phyloP scores from a whole-genome alignment of 2,329 filamentous ascomycete genomes.

The Fusarium sp. region DNA sequence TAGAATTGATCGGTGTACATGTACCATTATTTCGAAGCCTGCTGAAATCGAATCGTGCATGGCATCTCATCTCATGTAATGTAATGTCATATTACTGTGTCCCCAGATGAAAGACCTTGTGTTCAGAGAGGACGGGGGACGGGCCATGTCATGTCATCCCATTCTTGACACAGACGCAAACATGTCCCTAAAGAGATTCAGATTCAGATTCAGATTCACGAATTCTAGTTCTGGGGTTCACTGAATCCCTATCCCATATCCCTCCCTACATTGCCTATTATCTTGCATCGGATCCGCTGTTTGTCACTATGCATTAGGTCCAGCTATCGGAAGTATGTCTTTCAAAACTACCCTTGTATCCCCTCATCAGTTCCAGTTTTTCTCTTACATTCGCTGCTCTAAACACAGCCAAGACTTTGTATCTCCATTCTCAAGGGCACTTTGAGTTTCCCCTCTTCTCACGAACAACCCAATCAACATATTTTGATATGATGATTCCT shows the following conservation, averaged over 20 bases:
- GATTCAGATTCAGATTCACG: neutral
- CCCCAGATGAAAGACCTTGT: conserved; percentile 7
- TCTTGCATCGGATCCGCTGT: conserved; percentile 20
- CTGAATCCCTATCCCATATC: neutral
- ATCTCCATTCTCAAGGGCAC: neutral
- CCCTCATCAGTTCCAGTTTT: conserved; percentile 10
- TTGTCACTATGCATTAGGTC: conserved; percentile 9
- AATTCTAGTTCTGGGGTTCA: neutral
- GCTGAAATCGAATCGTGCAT: conserved; percentile 23
- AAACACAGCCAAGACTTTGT: neutral
- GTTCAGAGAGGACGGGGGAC: conserved; percentile 17
- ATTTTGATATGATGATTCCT: neutral
- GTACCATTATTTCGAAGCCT: conserved; percentile 7
- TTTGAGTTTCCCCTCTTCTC: neutral
- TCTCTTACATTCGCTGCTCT: neutral
- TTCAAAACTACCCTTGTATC: conserved; percentile 1
- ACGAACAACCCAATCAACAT: neutral
- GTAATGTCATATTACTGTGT: neutral
- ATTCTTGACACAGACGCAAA: conserved; percentile 36
- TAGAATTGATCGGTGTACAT: neutral
- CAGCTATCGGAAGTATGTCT: neutral
- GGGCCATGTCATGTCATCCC: conserved; percentile 29
- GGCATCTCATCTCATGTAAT: neutral
- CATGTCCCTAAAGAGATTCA: conserved; percentile 17
- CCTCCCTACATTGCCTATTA: neutral